These are phyloP conservation scores for Dendrobium nobile DNA, from an alignment of 106 monocot genomes.

Conservation along the genomic window DNA sequence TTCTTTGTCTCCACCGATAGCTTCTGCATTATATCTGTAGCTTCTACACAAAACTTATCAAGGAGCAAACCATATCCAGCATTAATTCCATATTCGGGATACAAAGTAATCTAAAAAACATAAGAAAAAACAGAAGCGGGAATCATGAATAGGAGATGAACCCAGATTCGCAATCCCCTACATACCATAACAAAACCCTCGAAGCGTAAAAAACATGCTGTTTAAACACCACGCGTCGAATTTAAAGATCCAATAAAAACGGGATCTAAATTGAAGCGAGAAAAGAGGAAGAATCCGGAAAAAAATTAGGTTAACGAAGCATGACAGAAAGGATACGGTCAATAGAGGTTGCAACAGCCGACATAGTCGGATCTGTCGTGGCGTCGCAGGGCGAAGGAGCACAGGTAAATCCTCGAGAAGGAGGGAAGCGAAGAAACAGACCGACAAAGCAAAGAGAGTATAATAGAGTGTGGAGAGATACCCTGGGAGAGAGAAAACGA, in stretches of 20 bases:
- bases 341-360: slow-evolving; percentile 37
- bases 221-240: not conserved
- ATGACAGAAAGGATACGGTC: slow-evolving; percentile 44
- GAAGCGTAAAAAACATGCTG: not conserved
- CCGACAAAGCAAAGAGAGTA: not conserved
- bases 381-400: not conserved
- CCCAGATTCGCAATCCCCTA: not conserved
- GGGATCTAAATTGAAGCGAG: not conserved
- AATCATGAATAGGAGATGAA: not conserved
- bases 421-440: not conserved
- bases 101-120: not conserved
- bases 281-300: not conserved
- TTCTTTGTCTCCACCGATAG: slow-evolving; percentile 43
- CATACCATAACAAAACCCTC: slow-evolving; percentile 15
- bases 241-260: not conserved
- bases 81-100: no score
- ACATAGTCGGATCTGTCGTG: slow-evolving; percentile 19
- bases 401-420: not conserved
- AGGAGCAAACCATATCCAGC: not conserved
- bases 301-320: not conserved
- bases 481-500: no score
- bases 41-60: slow-evolving; percentile 26
- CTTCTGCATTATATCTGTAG: slow-evolving; percentile 48
- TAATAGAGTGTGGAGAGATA: no score
- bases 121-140: not conserved